A percentile compares a stretch with the other conserved stretches of the same genome.
These are phyloP conservation scores for Talaromyces sp. DNA, from an alignment of 2,329 filamentous ascomycete species.

Conservation along the genomic window DNA sequence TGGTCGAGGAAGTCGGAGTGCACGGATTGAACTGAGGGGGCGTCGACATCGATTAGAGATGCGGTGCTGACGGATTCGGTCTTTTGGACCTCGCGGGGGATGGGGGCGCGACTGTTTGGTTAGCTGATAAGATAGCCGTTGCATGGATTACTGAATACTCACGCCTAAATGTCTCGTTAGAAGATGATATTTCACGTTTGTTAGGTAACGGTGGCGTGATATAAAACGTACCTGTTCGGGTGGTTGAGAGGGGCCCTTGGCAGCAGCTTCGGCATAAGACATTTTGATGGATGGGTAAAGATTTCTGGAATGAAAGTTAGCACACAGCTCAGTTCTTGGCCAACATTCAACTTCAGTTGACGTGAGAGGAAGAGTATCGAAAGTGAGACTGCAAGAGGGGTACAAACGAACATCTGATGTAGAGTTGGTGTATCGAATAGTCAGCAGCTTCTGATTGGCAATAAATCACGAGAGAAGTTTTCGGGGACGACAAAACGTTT, in stretches of 20 bases:
- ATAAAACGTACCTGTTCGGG: constrained; percentile 44
- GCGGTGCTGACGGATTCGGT: constrained; percentile 43
- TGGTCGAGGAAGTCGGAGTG: constrained; percentile 44
- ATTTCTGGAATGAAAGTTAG: constrained; percentile 8
- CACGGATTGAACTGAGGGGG: constrained; percentile 46
- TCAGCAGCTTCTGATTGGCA: not conserved
- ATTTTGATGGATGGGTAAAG: constrained; percentile 31
- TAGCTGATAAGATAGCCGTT: not conserved
- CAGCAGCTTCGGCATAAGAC: constrained; percentile 52
- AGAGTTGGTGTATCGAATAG: not conserved
- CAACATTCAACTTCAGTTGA: not conserved
- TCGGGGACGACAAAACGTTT: not conserved
- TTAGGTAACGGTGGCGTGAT: not conserved
- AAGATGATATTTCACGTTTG: not conserved
- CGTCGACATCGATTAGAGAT: constrained; percentile 49
- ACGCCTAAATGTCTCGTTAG: constrained; percentile 15
- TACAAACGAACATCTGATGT: constrained; percentile 5
- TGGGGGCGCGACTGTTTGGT: constrained; percentile 39
- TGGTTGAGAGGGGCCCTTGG: constrained; percentile 48
- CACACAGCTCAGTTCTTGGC: not conserved
- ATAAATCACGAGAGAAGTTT: not conserved
- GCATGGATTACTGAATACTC: not conserved
- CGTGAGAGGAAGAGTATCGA: not conserved
- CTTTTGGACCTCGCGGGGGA: constrained; percentile 39
- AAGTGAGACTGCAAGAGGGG: not conserved